Base-by-base conservation (phyloP, 106 monocot species). In the Chionographis japonica region DNA sequence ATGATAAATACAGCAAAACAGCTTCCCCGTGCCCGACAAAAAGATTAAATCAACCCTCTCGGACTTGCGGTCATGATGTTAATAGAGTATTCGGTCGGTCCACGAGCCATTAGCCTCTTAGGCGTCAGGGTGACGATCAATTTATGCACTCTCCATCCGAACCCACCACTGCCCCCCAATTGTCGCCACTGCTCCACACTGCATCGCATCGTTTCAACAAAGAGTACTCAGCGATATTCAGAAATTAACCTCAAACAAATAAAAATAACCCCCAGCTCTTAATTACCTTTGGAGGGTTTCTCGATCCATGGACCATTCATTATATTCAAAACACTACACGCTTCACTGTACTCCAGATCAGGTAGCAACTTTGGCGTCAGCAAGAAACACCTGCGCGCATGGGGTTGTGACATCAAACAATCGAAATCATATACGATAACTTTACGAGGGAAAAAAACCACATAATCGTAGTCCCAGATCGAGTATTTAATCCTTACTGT, bases 231-330 rank as follows among this genome's bases (percentile, higher is more conserved):
- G 8, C 40, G 39, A 6, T 56, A 17, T 3, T 58, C 60, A 8
- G 43, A 37, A 10, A 39, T 61, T 54, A 61, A 72, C 14, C 18
- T 52, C 35, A 8, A 65, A 56, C 54, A 54, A 67, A 50, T 56
- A 27, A 41, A 50, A 6, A 52, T 10, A 12, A n/a, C n/a, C 54
- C 35, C 6, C 19, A 10, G 0, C 4, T 5, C 4, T 8, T 18
- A 53, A 50, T 19, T 92, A 92, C 97, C 97, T 92, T 92, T 80
- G 4, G 97, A 62, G 12, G 97, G 74, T 65, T 81, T 62, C 57
- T 92, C 87, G 37, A 98, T 98, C 87, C 92, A 98, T 18, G 97
- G 97, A 2, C 97, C 97, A 87, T 98, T 98, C 97, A 98, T 98
- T 65, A 98, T 98, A 50, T 92, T 98, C 65, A 98, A 58, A 67